Conservation (phyloP, 345 rosid species). For the Atalantia buxifolia region DNA sequence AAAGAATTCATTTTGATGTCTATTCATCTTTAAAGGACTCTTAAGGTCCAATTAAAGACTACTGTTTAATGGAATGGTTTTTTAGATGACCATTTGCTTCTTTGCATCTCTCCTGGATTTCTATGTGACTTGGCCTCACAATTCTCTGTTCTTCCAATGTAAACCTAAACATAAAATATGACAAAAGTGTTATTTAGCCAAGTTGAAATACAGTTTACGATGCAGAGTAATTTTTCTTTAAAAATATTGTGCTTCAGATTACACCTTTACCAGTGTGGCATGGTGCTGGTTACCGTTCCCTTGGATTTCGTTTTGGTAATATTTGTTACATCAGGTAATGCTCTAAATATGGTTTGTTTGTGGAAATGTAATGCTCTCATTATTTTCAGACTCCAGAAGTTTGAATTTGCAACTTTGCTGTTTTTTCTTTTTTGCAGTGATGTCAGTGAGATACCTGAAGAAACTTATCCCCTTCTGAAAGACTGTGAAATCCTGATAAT, state of each 20-base stretch:
- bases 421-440: constrained; percentile 47
- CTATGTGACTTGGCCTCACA: not conserved
- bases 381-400: not conserved
- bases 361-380: not conserved
- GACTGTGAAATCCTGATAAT: constrained; percentile 67
- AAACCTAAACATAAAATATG: not conserved
- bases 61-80: not conserved
- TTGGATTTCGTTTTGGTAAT: constrained; percentile 87
- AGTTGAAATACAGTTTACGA: not conserved
- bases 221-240: not conserved
- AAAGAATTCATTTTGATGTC: not conserved
- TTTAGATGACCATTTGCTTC: not conserved
- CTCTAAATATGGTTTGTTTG: not conserved
- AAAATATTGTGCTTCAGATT: constrained; percentile 43
- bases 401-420: not conserved
- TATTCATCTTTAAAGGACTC: not conserved
- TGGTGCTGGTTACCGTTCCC: constrained; percentile 76
- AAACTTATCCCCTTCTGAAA: constrained; percentile 77
- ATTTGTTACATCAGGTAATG: constrained; percentile 82
- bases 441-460: constrained; percentile 87
- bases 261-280: constrained; percentile 96
- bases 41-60: not conserved
- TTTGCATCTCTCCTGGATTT: not conserved
- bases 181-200: not conserved
- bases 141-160: not conserved